Evolutionary conservation across 139 green algal genomes (phyloP), one percentile per base, ranked within the genome.

Genomic region (Picochlorum sp.): DNA sequence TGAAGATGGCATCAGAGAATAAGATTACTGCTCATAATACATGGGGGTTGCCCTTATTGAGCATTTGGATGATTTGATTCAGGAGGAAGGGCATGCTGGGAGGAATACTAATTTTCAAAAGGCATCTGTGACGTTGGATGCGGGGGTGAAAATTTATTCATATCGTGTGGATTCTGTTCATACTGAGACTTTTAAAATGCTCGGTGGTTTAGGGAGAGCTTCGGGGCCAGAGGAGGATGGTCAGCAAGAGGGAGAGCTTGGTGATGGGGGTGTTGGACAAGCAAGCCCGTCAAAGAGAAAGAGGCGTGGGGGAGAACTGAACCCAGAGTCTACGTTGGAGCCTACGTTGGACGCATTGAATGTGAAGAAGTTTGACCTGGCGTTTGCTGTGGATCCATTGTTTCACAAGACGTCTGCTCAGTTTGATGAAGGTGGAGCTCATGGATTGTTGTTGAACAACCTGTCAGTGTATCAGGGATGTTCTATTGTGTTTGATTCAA

Each of bases 81-180:
- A 62, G 24, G 72, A 77, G 18, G 74, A 79, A 18, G 66, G 73
- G 3, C 62, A 81, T 21, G 50, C 75, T n/a, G 62, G 66, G 18
- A 58, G 63, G 9, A 32, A 82, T 5, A 88, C 82, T 51, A 95
- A 95, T 79, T 96, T 96, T 49, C 88, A 96, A 67, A 85, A 88
- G 24, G 86, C 88, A 21, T 85, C 71, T 38, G 84, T 86, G 28
- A 94, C 87, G 5, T 75, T 96, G 34, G 89, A 95, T 50, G 89
- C 89, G 2, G 84, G 89, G n/a, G 85, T 96, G 23, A 87, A 88
- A 41, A 96, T 96, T 66, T 96, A 96, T 67, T 84, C 85, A 8
- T 81, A 78, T 64, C 77, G 89, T 26, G 89, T 96, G 21, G 89
- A 96, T 67, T 81, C 73, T 5, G 81, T 92, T 16, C 88, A 93